phyloP scores from a whole-genome alignment of 306 rosid species.

The Casuarina equisetifolia region DNA sequence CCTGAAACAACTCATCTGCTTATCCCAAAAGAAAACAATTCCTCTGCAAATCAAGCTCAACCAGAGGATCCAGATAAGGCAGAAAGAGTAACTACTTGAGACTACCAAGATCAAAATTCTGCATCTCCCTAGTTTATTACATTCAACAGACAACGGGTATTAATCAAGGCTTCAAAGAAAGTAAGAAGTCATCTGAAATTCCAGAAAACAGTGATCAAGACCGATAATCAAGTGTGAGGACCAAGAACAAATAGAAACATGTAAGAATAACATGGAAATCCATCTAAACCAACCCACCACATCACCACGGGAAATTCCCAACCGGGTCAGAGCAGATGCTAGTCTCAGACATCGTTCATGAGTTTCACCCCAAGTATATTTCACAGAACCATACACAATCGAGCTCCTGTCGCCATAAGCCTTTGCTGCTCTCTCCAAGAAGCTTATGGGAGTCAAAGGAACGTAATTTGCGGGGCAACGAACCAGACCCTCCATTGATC shows the following conservation, averaged over 20 bases:
- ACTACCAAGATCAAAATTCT: too few relatives aligned
- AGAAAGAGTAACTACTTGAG: background rate
- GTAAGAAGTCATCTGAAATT: background rate
- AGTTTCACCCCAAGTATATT: conserved; percentile 66
- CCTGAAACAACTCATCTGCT: background rate
- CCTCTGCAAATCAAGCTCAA: background rate
- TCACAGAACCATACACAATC: conserved; percentile 52
- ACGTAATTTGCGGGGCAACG: conserved; percentile 61
- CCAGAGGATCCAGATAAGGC: background rate
- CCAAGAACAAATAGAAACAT: background rate
- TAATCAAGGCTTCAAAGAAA: background rate
- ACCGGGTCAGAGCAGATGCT: conserved; percentile 65
- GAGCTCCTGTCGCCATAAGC: conserved; percentile 58
- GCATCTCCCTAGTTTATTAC: too few relatives aligned
- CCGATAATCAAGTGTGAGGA: background rate
- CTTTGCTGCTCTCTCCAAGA: conserved; percentile 76
- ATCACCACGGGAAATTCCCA: conserved; percentile 74
- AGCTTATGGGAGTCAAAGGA: conserved; percentile 72
- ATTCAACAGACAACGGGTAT: background rate
- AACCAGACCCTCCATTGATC: conserved; percentile 61
- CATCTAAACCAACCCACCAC: conserved; percentile 48
- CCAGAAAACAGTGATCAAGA: background rate
- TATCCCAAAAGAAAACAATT: background rate
- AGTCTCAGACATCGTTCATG: conserved; percentile 62
- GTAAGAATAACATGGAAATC: background rate